Percentiles rank a stretch among this genome's conserved stretches.
Evolutionary conservation across 495 filamentous ascomycete species (phyloP).

Genomic region (Astrocystis sublimbata): DNA sequence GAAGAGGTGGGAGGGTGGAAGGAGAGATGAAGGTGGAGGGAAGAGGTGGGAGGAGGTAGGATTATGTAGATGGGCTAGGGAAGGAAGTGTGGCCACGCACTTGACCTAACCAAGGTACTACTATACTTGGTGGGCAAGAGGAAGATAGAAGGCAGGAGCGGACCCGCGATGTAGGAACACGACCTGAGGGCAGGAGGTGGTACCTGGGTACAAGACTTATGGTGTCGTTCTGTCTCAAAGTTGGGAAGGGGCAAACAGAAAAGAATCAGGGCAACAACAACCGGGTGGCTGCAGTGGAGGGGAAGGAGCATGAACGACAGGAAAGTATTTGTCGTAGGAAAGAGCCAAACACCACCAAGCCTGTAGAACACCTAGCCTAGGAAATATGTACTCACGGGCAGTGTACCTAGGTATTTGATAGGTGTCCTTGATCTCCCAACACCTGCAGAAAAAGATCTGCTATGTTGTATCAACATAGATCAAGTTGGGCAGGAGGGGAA

Average conservation of each 20-base stretch:
- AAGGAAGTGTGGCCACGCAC: background rate
- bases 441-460: background rate
- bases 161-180: background rate
- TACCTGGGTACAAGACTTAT: conserved; percentile 4
- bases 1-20: background rate
- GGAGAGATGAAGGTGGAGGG: background rate
- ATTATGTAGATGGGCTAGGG: background rate
- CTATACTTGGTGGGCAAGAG: no score
- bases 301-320: no score
- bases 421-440: background rate
- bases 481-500: background rate
- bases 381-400: background rate
- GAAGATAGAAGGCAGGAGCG: background rate
- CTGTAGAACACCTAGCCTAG: background rate
- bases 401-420: no score
- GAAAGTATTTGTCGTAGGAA: no score
- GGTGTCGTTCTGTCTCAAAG: background rate
- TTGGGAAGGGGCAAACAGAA: background rate
- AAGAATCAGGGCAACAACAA: background rate
- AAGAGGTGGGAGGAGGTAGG: background rate
- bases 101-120: no score
- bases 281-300: background rate
- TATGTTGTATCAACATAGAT: background rate
- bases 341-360: background rate
- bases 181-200: background rate